Evolutionary conservation across 1,284 basidiomycete genomes (phyloP).

Genomic region (Puccinia horiana): DNA sequence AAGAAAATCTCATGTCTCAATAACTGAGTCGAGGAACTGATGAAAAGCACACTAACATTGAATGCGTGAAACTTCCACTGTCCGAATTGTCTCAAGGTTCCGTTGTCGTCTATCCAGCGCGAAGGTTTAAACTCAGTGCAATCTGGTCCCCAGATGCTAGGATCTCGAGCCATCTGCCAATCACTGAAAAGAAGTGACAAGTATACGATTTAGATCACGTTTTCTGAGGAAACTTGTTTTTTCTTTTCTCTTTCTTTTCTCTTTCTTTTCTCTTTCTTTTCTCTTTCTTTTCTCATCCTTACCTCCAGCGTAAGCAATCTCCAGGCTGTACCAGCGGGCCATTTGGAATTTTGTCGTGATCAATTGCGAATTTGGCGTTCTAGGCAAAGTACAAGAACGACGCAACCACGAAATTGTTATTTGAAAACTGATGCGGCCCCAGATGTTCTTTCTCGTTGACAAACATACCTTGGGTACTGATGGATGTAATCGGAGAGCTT

Average conservation of each 20-base stretch:
- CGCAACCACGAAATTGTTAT: neutral
- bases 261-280: too few species aligned
- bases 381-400: neutral
- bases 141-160: slow-evolving; percentile 51
- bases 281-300: too few species aligned
- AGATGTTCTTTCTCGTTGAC: neutral
- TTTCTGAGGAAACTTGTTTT: too few species aligned
- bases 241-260: too few species aligned
- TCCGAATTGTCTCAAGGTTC: slow-evolving; percentile 32
- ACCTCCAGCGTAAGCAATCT: slow-evolving; percentile 49
- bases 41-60: slow-evolving; percentile 34
- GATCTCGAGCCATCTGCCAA: slow-evolving; percentile 52
- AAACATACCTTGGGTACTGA: slow-evolving; percentile 49
- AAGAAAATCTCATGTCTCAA: neutral
- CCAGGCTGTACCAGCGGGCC: slow-evolving; percentile 37
- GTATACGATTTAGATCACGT: too few species aligned
- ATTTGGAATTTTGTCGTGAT: slow-evolving; percentile 48
- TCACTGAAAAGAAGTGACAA: slow-evolving; percentile 49
- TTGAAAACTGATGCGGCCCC: neutral
- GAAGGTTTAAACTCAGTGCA: slow-evolving; percentile 51
- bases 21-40: neutral
- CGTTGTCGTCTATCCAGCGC: slow-evolving; percentile 50
- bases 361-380: slow-evolving; percentile 49
- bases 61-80: slow-evolving; percentile 50
- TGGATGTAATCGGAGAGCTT: slow-evolving; percentile 52